These are phyloP conservation scores for Cupressus sempervirens DNA, from an alignment of 75 land plant species.

Conservation along the genomic window DNA sequence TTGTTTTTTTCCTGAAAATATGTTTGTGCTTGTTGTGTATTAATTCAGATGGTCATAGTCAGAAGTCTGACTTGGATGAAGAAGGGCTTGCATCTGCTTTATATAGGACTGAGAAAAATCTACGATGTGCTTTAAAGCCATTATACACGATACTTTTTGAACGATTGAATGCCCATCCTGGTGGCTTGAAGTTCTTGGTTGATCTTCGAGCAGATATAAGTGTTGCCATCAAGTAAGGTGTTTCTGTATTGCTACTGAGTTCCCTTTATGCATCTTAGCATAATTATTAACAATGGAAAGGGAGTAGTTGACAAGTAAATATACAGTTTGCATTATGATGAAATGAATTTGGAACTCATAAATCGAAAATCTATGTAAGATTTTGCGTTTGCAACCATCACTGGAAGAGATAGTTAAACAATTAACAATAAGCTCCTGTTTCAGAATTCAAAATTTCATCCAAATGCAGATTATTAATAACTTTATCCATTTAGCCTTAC, in stretches of 20 bases:
- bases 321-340: background rate
- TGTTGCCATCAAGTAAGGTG: constrained; percentile 53
- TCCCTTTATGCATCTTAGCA: background rate
- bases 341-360: background rate
- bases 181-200: constrained; percentile 77
- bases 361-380: background rate
- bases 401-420: background rate
- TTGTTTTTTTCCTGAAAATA: background rate
- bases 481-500: too few relatives aligned
- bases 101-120: constrained; percentile 62
- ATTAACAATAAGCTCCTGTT: background rate
- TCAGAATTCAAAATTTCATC: too few relatives aligned
- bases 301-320: background rate
- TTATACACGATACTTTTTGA: constrained; percentile 75
- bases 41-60: constrained; percentile 28
- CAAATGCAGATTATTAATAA: too few relatives aligned
- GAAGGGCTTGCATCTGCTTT: constrained; percentile 43
- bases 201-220: constrained; percentile 75
- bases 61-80: constrained; percentile 24
- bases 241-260: background rate
- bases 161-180: constrained; percentile 76
- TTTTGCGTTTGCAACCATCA: background rate
- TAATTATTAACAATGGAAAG: background rate
- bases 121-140: constrained; percentile 74
- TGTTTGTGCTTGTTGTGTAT: background rate